Evolutionary conservation across 148 eudicot species (phyloP), one percentile per base, ranked within the genome.

Genomic region (Spergularia bocconei): DNA sequence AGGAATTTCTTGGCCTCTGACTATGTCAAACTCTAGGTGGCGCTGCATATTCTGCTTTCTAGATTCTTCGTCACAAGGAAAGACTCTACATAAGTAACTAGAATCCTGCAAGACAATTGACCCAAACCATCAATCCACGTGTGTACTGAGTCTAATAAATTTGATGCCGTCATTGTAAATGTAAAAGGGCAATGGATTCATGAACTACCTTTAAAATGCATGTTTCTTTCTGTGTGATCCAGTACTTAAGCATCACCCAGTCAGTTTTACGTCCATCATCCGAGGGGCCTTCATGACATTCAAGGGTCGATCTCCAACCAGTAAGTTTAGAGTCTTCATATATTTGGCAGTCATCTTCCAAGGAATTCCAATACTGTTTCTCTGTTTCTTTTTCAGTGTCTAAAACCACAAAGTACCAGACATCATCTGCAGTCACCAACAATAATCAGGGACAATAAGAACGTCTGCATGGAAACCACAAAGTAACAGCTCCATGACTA

Each of bases 201-300:
- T 13, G 14, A 11, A 16, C 50, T 86, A 87, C 93, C 91, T 83
- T 82, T 70, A 48, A 39, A 57, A 72, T 78, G 60, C 41, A 55
- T 52, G 55, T 23, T 56, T 74, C 84, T 9, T 76, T 76, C 4
- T 8, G 72, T 36, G 82, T 69, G 63, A 85, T 74, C 69, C 52
- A 73, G 75, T 86, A 90, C 84, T 88, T 88, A 77, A 86, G 94
- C 90, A 88, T 88, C 67, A 88, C 44, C 88, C 88, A 90, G 75
- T 81, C 74, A 50, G 91, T 88, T 82, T 39, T 77, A 59, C 65
- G 77, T 20, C 68, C 81, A 39, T 67, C 6, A 77, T 82, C 83
- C 63, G 73, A 77, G 47, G 17, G 78, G 21, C 88, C 88, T 75
- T 80, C 80, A 78, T 80, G 73, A 78, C 69, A 90, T 75, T 88